These are phyloP conservation scores for Taiwanofungus camphoratus DNA, from an alignment of 1,284 basidiomycete species.

Conservation along the genomic window DNA sequence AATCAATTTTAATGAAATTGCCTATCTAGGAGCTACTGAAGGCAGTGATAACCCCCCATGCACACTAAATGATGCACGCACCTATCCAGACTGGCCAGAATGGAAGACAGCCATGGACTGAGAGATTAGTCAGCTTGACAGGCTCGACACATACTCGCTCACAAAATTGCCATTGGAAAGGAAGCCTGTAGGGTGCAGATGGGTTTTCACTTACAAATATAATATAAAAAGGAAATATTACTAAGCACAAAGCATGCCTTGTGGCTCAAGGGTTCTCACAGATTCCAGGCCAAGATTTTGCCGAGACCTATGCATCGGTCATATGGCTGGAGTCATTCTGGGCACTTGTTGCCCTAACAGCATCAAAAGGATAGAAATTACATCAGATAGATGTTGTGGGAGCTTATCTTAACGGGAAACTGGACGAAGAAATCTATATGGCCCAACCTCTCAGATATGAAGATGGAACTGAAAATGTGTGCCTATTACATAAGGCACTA, in stretches of 20 bases:
- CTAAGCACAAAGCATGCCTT: background rate
- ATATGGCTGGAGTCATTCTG: too few species aligned
- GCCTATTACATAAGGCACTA: slow-evolving; percentile 14
- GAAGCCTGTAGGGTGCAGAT: too few species aligned
- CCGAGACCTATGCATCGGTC: too few species aligned
- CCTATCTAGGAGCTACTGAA: background rate
- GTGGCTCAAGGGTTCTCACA: too few species aligned
- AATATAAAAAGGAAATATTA: slow-evolving; percentile 21
- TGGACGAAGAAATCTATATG: slow-evolving; percentile 38
- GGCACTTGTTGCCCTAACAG: slow-evolving; percentile 2
- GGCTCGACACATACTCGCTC: slow-evolving; percentile 21
- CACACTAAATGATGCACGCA: background rate
- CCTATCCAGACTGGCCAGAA: slow-evolving; percentile 15
- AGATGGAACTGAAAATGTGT: slow-evolving; percentile 16
- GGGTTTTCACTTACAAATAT: slow-evolving; percentile 24
- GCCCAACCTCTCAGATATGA: slow-evolving; percentile 27
- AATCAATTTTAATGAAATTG: too few species aligned
- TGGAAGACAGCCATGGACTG: slow-evolving; percentile 29
- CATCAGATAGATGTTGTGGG: slow-evolving; percentile 31
- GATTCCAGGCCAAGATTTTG: too few species aligned
- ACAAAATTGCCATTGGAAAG: slow-evolving; percentile 15
- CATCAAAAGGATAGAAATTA: slow-evolving; percentile 15
- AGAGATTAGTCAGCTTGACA: slow-evolving; percentile 23
- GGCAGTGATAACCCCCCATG: background rate
- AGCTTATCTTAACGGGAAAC: slow-evolving; percentile 30